A percentile compares a stretch with the other conserved stretches of the same genome.
Conservation (phyloP, 768 basidiomycete genomes). For the Serendipita sp. region DNA sequence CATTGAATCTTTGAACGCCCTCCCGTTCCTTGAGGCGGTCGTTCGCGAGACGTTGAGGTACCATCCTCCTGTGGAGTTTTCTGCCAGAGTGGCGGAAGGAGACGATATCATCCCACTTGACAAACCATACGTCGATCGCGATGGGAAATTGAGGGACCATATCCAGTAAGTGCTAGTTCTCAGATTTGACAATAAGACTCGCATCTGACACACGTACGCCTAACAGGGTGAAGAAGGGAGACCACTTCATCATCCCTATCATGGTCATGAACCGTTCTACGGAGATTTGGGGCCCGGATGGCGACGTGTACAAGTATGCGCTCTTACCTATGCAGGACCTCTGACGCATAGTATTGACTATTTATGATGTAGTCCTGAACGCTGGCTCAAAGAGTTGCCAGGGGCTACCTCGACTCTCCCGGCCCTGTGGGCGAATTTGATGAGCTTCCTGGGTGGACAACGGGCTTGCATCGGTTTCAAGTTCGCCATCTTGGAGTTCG, state of each 20-base stretch:
- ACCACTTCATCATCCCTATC: slow-evolving; percentile 35
- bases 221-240: slow-evolving; percentile 27
- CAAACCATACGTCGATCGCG: slow-evolving; percentile 20
- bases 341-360: not conserved
- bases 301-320: slow-evolving; percentile 40
- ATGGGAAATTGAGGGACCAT: slow-evolving; percentile 5
- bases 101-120: slow-evolving; percentile 49
- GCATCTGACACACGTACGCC: not conserved
- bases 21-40: slow-evolving; percentile 19
- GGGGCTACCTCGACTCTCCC: slow-evolving; percentile 32
- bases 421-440: slow-evolving; percentile 42
- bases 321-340: not conserved
- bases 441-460: slow-evolving; percentile 51
- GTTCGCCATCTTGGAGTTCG: slow-evolving; percentile 43
- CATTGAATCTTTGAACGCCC: slow-evolving; percentile 12
- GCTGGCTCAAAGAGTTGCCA: slow-evolving; percentile 36
- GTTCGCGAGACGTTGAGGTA: slow-evolving; percentile 34
- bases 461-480: slow-evolving; percentile 52
- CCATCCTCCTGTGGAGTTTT: slow-evolving; percentile 38
- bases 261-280: slow-evolving; percentile 35
- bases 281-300: slow-evolving; percentile 48
- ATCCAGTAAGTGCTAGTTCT: slow-evolving; percentile 1
- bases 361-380: slow-evolving; percentile 36
- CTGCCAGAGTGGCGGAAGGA: slow-evolving; percentile 32
- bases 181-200: not conserved